Conservation (phyloP, 345 rosid species). For the Laguncularia racemosa region DNA sequence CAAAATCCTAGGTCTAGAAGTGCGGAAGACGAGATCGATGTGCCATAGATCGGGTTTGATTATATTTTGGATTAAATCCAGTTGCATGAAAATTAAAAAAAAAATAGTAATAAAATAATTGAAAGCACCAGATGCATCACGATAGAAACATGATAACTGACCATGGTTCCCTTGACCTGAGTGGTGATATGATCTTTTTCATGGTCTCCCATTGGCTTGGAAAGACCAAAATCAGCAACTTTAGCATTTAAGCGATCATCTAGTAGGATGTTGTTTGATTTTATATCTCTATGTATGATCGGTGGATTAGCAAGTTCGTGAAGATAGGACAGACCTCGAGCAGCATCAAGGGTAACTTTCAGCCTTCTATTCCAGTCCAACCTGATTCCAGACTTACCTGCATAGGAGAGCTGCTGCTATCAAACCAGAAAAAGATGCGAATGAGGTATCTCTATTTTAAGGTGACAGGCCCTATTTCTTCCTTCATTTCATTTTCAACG, state of each 20-base stretch:
- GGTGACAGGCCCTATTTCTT: too few relatives aligned
- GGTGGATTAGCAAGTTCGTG: conserved; percentile 97
- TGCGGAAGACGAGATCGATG: too few relatives aligned
- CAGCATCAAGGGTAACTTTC: conserved; percentile 68
- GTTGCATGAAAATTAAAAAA: neutral
- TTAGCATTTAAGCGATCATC: conserved; percentile 77
- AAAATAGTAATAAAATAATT: too few relatives aligned
- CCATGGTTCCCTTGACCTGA: conserved; percentile 98
- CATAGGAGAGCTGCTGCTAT: neutral
- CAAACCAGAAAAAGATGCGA: neutral
- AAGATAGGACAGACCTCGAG: conserved; percentile 76
- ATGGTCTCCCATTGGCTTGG: conserved; percentile 51
- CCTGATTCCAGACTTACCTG: conserved; percentile 76
- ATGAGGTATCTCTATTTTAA: too few relatives aligned
- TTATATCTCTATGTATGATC: conserved; percentile 88
- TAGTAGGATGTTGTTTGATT: conserved; percentile 72
- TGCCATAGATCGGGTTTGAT: too few relatives aligned
- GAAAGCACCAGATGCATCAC: too few relatives aligned
- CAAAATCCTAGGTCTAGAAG: too few relatives aligned
- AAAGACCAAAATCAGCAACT: conserved; percentile 92
- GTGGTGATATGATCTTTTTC: conserved; percentile 73
- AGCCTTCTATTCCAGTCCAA: conserved; percentile 81
- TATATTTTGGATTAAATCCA: neutral
- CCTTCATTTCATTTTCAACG: too few relatives aligned
- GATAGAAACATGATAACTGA: conserved; percentile 19